phyloP scores from a whole-genome alignment of 805 yeast species.

The Monosporozyma solicola region DNA sequence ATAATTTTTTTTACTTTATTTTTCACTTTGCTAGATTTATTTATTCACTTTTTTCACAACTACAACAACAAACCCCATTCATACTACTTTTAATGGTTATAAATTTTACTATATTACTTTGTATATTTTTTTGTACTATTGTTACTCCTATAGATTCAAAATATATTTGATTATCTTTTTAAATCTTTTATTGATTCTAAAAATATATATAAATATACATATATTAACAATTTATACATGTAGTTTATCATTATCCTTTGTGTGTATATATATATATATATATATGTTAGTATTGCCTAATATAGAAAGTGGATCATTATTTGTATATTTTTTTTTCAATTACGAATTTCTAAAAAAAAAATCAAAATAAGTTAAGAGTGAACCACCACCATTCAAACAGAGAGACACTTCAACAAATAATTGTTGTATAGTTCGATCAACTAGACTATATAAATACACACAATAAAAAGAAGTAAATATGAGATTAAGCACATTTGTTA shows the following conservation, averaged over 20 bases:
- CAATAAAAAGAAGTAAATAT: neutral
- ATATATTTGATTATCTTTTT: constrained; percentile 7
- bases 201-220: neutral
- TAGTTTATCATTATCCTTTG: too few relatives aligned
- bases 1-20: neutral
- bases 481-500: neutral
- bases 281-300: neutral
- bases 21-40: constrained; percentile 1
- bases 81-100: constrained; percentile 2
- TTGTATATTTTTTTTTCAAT: neutral
- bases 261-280: too few relatives aligned
- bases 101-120: constrained; percentile 4
- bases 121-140: constrained; percentile 6
- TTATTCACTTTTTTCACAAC: constrained; percentile 1
- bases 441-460: neutral
- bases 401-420: neutral
- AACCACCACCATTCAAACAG: neutral
- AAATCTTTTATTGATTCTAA: neutral
- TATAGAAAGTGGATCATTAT: neutral
- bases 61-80: neutral
- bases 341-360: neutral
- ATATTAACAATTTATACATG: too few relatives aligned
- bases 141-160: constrained; percentile 6
- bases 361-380: neutral
- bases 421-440: neutral